Conservation (phyloP, 148 eudicot species). For the Simmondsia chinensis region DNA sequence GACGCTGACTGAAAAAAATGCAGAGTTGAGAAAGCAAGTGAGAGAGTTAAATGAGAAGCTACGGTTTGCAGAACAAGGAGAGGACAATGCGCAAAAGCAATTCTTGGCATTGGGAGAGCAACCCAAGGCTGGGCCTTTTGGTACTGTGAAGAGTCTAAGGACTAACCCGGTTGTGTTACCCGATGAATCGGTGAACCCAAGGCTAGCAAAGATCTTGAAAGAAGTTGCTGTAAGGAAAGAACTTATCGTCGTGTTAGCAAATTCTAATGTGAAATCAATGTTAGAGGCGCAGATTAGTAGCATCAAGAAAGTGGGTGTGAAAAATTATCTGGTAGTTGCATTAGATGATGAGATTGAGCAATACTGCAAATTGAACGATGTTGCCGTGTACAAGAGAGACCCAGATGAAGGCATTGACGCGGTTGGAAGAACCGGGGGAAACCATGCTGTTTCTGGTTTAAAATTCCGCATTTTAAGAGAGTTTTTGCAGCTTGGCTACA, state of each 20-base stretch:
- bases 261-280: constrained; percentile 72
- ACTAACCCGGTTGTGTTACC: constrained; percentile 76
- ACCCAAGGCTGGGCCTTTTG: constrained; percentile 83
- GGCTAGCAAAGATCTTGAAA: constrained; percentile 58
- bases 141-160: constrained; percentile 79
- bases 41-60: constrained; percentile 59
- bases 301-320: constrained; percentile 55
- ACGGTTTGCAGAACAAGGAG: constrained; percentile 48
- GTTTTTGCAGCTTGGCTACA: constrained; percentile 81
- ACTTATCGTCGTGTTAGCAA: constrained; percentile 72
- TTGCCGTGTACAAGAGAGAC: constrained; percentile 68
- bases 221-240: constrained; percentile 59
- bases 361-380: constrained; percentile 50
- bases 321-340: constrained; percentile 81
- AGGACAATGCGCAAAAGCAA: constrained; percentile 52
- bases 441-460: constrained; percentile 78
- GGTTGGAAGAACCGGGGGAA: constrained; percentile 58
- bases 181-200: constrained; percentile 72
- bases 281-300: constrained; percentile 54
- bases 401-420: constrained; percentile 64
- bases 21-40: constrained; percentile 57
- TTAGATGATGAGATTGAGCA: constrained; percentile 58
- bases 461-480: constrained; percentile 85
- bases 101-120: constrained; percentile 42
- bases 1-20: constrained; percentile 48